Conservation (phyloP, 768 basidiomycete genomes). For the Hysterangium stoloniferum region DNA sequence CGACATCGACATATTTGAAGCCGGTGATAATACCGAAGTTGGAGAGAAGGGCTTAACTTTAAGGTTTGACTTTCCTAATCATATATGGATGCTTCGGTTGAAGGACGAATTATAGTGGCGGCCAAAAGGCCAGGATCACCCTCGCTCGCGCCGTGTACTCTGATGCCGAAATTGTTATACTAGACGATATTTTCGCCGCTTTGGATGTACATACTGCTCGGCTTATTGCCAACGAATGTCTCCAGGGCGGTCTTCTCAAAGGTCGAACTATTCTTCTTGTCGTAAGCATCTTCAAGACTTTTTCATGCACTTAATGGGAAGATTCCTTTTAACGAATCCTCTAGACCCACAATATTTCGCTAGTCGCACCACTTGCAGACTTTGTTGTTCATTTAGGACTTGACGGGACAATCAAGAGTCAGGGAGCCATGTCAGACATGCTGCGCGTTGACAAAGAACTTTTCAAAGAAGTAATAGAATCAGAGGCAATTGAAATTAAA, state of each 20-base stretch:
- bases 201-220: slow-evolving; percentile 44
- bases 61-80: slow-evolving; percentile 17
- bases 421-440: slow-evolving; percentile 16
- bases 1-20: slow-evolving; percentile 32
- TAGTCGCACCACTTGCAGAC: slow-evolving; percentile 17
- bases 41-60: slow-evolving; percentile 50
- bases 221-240: slow-evolving; percentile 43
- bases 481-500: slow-evolving; percentile 16
- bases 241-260: slow-evolving; percentile 38
- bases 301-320: not conserved
- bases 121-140: slow-evolving; percentile 39
- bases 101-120: slow-evolving; percentile 26
- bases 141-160: slow-evolving; percentile 39
- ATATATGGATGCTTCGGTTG: not conserved
- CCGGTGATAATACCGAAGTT: slow-evolving; percentile 47
- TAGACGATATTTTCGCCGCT: slow-evolving; percentile 37
- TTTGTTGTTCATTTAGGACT: slow-evolving; percentile 15
- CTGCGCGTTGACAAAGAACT: slow-evolving; percentile 12
- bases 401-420: slow-evolving; percentile 15
- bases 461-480: slow-evolving; percentile 12
- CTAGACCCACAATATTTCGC: slow-evolving; percentile 19
- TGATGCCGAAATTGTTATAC: slow-evolving; percentile 32
- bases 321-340: not conserved
- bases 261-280: slow-evolving; percentile 48
- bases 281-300: slow-evolving; percentile 23